A percentile compares a stretch with the other conserved stretches of the same genome.
Conservation (phyloP, 2,329 filamentous ascomycete genomes). For the Ophidiomyces ophidiicola region DNA sequence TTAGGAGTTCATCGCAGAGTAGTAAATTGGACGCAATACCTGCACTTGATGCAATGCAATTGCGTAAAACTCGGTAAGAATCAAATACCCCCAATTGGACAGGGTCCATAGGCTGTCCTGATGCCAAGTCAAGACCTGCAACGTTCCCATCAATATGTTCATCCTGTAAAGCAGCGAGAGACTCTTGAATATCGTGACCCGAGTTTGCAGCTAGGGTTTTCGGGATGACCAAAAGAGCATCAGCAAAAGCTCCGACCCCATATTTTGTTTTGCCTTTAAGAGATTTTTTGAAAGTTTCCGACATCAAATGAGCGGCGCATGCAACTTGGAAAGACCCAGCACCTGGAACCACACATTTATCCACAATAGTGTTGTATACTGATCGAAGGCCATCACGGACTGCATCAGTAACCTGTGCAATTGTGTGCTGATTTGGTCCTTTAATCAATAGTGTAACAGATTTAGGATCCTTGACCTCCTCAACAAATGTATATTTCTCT, state of each 20-base stretch:
- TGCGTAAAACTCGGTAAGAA: constrained; percentile 87
- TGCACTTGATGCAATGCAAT: constrained; percentile 84
- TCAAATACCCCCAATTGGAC: constrained; percentile 87
- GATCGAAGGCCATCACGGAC: constrained; percentile 88
- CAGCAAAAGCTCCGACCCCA: constrained; percentile 88
- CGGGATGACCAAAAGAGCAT: constrained; percentile 87
- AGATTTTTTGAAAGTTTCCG: constrained; percentile 72
- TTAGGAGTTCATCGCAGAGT: constrained; percentile 91
- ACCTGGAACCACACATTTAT: constrained; percentile 86
- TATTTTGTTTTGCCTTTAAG: constrained; percentile 98
- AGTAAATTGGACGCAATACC: constrained; percentile 92
- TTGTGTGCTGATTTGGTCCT: constrained; percentile 92
- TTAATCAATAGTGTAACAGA: constrained; percentile 97
- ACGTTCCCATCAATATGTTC: constrained; percentile 72
- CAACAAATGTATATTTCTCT: constrained; percentile 98
- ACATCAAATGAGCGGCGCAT: constrained; percentile 73
- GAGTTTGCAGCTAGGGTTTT: constrained; percentile 95
- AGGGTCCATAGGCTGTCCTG: constrained; percentile 90
- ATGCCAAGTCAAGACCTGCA: constrained; percentile 74
- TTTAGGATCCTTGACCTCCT: constrained; percentile 97
- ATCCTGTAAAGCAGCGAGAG: constrained; percentile 74
- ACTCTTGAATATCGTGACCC: constrained; percentile 92
- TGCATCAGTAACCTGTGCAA: constrained; percentile 90
- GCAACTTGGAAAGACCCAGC: constrained; percentile 94
- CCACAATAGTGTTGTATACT: constrained; percentile 99